Conservation (phyloP, 2,329 filamentous ascomycete genomes). For the Fusarium newnesense region DNA sequence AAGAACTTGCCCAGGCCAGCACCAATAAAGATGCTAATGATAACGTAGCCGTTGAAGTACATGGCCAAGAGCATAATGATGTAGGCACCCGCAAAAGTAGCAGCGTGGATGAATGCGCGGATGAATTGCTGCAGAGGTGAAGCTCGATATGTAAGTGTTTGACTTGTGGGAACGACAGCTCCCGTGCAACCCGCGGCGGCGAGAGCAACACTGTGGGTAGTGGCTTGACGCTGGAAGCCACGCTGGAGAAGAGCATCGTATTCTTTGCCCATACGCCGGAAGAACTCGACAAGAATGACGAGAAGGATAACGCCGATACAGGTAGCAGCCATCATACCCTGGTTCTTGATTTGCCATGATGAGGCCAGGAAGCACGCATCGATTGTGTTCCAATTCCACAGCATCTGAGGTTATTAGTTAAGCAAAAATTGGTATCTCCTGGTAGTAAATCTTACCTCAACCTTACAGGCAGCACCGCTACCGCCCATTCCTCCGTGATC, state of each 20-base stretch:
- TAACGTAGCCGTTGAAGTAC: slow-evolving; percentile 76
- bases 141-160: slow-evolving; percentile 59
- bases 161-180: slow-evolving; percentile 36
- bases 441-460: slow-evolving; percentile 42
- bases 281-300: slow-evolving; percentile 75
- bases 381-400: slow-evolving; percentile 82
- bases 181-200: slow-evolving; percentile 33
- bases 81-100: slow-evolving; percentile 79
- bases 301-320: slow-evolving; percentile 81
- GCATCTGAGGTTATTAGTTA: slow-evolving; percentile 65
- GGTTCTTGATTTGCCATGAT: slow-evolving; percentile 77
- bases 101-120: slow-evolving; percentile 73
- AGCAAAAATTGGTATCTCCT: neutral
- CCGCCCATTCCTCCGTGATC: slow-evolving; percentile 30
- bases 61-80: slow-evolving; percentile 77
- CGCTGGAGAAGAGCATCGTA: slow-evolving; percentile 75
- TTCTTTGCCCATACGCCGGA: slow-evolving; percentile 76
- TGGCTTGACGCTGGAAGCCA: slow-evolving; percentile 53
- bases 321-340: slow-evolving; percentile 79
- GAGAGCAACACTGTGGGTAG: slow-evolving; percentile 39
- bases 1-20: slow-evolving; percentile 63
- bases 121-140: slow-evolving; percentile 71
- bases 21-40: slow-evolving; percentile 77
- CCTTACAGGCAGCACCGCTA: slow-evolving; percentile 45
- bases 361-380: slow-evolving; percentile 76